A percentile compares a stretch with the other conserved stretches of the same genome.
phyloP scores from a whole-genome alignment of 805 yeast species.

The Wickerhamomyces bisporus region DNA sequence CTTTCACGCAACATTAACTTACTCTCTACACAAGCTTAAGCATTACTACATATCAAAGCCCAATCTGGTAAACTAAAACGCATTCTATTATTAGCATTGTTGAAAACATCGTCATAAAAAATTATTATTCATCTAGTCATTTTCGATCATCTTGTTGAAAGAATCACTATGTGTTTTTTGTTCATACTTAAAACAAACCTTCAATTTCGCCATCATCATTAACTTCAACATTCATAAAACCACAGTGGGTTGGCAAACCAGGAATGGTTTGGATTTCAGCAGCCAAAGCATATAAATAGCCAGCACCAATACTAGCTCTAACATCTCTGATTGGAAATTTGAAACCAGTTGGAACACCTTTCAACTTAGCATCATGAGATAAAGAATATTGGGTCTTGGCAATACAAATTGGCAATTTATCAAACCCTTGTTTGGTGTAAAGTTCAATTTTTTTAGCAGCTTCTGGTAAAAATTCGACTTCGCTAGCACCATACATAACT shows the following conservation, averaged over 20 bases:
- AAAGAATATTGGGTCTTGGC: slow-evolving; percentile 97
- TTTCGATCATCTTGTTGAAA: neutral
- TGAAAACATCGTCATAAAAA: slow-evolving; percentile 1
- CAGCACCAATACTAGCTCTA: slow-evolving; percentile 94
- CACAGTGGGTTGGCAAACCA: slow-evolving; percentile 93
- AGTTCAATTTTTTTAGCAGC: slow-evolving; percentile 79
- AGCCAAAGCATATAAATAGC: slow-evolving; percentile 92
- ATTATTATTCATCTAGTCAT: neutral
- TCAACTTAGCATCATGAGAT: slow-evolving; percentile 88
- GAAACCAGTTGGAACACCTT: slow-evolving; percentile 94
- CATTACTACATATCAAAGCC: no score
- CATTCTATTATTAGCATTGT: neutral
- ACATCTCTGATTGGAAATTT: slow-evolving; percentile 92
- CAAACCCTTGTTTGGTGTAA: slow-evolving; percentile 84
- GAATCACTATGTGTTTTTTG: neutral
- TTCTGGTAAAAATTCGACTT: slow-evolving; percentile 73
- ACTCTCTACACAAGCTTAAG: no score
- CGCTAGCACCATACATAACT: slow-evolving; percentile 90
- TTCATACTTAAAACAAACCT: slow-evolving; percentile 62
- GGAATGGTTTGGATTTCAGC: slow-evolving; percentile 98
- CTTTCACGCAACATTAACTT: no score
- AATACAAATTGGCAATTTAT: slow-evolving; percentile 87
- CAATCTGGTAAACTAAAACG: no score
- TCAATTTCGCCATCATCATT: slow-evolving; percentile 86
- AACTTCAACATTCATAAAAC: slow-evolving; percentile 96